phyloP scores from a whole-genome alignment of 176 grass and related monocot species.

The Typha latifolia region DNA sequence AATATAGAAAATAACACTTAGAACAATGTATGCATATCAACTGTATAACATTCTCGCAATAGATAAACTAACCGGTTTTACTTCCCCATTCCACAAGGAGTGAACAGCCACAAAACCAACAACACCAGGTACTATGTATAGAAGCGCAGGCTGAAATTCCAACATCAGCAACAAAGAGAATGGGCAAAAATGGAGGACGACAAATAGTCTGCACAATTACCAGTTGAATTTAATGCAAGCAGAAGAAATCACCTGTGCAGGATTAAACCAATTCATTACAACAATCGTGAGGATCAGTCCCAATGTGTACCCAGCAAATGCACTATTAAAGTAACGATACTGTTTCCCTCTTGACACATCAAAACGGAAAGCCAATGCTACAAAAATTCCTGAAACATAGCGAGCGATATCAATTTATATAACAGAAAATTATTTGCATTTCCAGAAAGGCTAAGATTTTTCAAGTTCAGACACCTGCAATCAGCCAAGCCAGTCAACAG shows the following conservation, averaged over 20 bases:
- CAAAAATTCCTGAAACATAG: conserved; percentile 56
- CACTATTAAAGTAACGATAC: conserved; percentile 66
- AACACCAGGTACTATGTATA: conserved; percentile 81
- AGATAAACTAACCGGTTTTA: conserved; percentile 43
- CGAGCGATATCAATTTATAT: too few relatives aligned
- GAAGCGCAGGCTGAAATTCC: conserved; percentile 52
- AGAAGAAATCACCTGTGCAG: conserved; percentile 48
- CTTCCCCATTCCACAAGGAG: conserved; percentile 73
- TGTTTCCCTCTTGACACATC: conserved; percentile 71
- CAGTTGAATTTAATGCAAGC: background rate
- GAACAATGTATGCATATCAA: too few relatives aligned
- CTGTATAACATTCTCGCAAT: too few relatives aligned
- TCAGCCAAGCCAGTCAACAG: too few relatives aligned
- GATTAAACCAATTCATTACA: conserved; percentile 96
- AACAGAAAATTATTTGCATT: too few relatives aligned
- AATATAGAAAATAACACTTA: too few relatives aligned
- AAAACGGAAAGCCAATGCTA: conserved; percentile 79
- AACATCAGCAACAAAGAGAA: background rate
- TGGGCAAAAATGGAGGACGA: background rate
- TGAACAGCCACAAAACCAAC: conserved; percentile 70
- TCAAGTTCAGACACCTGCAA: too few relatives aligned
- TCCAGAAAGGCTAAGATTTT: too few relatives aligned
- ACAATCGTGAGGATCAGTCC: conserved; percentile 60
- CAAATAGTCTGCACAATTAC: background rate
- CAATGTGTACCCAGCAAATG: conserved; percentile 61